These are phyloP conservation scores for Aureobasidium melanogenum DNA, from an alignment of 2,329 filamentous ascomycete species.

Conservation along the genomic window DNA sequence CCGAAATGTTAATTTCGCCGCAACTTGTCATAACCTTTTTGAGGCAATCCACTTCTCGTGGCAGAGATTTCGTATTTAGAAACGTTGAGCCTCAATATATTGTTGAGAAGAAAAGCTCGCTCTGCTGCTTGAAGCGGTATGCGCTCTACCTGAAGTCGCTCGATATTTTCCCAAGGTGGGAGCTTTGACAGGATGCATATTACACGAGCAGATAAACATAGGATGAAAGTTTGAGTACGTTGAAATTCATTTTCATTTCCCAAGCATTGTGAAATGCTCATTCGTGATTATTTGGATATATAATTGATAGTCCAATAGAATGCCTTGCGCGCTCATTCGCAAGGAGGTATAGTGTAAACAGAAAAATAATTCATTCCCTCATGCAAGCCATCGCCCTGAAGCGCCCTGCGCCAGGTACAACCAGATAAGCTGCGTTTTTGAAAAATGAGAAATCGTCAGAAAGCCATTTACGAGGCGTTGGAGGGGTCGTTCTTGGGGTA, in stretches of 20 bases:
- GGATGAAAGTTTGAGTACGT: background rate
- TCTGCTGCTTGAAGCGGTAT: background rate
- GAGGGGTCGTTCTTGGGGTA: slow-evolving; percentile 35
- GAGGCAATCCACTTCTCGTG: background rate
- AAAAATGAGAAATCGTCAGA: background rate
- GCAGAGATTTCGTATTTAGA: background rate
- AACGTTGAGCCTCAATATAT: background rate
- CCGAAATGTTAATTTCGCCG: background rate
- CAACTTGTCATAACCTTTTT: background rate
- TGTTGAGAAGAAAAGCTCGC: background rate
- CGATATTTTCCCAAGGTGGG: too few relatives aligned
- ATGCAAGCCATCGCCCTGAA: background rate
- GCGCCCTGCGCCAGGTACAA: slow-evolving; percentile 5
- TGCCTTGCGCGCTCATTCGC: slow-evolving; percentile 10
- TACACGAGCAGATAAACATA: background rate
- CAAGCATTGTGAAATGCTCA: slow-evolving; percentile 2
- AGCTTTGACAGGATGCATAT: background rate
- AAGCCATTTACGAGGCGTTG: slow-evolving; percentile 10
- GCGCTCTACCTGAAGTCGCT: too few relatives aligned
- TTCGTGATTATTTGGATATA: background rate
- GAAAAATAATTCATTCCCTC: background rate
- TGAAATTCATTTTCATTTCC: slow-evolving; percentile 5
- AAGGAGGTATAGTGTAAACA: background rate
- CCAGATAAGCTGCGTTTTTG: background rate
- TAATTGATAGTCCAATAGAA: background rate